Evolutionary conservation across 768 basidiomycete species (phyloP), one percentile per base, ranked within the genome.

Genomic region (Ramaria sp.): DNA sequence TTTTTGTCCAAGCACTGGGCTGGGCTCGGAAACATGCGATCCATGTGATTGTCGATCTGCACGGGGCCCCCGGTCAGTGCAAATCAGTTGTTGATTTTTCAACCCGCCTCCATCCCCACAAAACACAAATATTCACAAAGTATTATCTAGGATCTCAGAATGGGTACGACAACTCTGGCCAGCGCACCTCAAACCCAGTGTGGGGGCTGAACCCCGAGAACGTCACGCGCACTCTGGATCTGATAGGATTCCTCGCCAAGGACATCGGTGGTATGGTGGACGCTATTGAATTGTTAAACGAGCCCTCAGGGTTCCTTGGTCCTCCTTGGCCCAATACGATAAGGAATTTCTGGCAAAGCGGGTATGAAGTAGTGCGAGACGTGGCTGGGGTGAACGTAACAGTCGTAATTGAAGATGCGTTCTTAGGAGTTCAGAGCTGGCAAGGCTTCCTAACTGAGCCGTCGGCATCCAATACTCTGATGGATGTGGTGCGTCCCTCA

Each of bases 121-220:
- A 42, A 17, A 7, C 15, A 43, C n/a, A 9, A 37, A 37, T 1
- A 37, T 7, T 37, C 13, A n/a, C 20, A 9, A 4, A n/a, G 5
- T 27, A 49, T 45, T 20, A 39, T 39, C 53, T 58, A 31, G 61
- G 54, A n/a, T 53, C 27, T 34, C 46, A 51, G 22, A 79, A 76
- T 59, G 84, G 86, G 2, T 87, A 81, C 67, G 86, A 88, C 68
- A 88, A 87, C 67, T 87, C 84, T 7, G 86, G 86, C 1, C 83
- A 83, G 64, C 72, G 78, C 33, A 83, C 79, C 0, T 62, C 66
- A 20, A 71, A 71, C 52, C 80, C 84, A 2, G 66, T 72, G 46
- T 89, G 84, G 83, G 83, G 76, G 1, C 61, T 63, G 31, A 63
- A 70, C 59, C 57, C 69, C 1, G 75, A 71, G 47, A 71, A 78